Conservation (phyloP, 2,329 filamentous ascomycete species). For the Myotisia sp. region DNA sequence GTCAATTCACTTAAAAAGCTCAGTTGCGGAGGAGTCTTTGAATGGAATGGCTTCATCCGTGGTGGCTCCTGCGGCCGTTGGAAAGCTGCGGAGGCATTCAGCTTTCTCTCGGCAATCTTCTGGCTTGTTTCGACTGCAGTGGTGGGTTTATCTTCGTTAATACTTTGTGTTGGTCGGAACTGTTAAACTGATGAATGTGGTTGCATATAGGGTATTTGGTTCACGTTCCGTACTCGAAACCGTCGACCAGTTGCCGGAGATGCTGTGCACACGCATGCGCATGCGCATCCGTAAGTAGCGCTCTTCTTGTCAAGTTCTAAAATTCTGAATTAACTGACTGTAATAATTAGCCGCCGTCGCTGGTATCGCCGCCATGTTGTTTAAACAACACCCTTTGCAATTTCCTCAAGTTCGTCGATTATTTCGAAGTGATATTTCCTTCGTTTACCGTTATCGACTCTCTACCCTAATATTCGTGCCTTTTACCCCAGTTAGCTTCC, state of each 20-base stretch:
- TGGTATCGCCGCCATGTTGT: constrained; percentile 26
- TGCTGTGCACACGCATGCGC: constrained; percentile 3
- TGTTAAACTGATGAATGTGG: neutral
- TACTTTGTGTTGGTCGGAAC: neutral
- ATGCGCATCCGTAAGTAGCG: constrained; percentile 1
- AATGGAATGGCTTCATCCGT: constrained; percentile 42
- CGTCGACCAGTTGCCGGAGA: constrained; percentile 10
- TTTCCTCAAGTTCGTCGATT: no score
- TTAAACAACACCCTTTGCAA: constrained; percentile 12
- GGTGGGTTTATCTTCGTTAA: constrained; percentile 18
- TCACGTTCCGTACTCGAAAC: constrained; percentile 10
- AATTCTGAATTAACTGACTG: constrained; percentile 1
- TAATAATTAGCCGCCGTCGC: constrained; percentile 15
- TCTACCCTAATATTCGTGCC: no score
- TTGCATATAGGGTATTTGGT: constrained; percentile 14
- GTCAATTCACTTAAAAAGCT: constrained; percentile 41
- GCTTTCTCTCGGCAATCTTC: constrained; percentile 54
- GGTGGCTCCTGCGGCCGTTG: constrained; percentile 49
- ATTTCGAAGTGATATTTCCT: no score
- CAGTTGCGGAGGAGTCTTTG: constrained; percentile 43
- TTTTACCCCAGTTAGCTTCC: no score
- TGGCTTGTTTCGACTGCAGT: constrained; percentile 54
- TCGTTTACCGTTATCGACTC: no score
- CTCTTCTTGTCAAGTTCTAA: neutral
- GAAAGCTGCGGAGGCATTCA: constrained; percentile 58